These are phyloP conservation scores for Cercospora nicotianae DNA, from an alignment of 2,329 filamentous ascomycete genomes.

Conservation along the genomic window DNA sequence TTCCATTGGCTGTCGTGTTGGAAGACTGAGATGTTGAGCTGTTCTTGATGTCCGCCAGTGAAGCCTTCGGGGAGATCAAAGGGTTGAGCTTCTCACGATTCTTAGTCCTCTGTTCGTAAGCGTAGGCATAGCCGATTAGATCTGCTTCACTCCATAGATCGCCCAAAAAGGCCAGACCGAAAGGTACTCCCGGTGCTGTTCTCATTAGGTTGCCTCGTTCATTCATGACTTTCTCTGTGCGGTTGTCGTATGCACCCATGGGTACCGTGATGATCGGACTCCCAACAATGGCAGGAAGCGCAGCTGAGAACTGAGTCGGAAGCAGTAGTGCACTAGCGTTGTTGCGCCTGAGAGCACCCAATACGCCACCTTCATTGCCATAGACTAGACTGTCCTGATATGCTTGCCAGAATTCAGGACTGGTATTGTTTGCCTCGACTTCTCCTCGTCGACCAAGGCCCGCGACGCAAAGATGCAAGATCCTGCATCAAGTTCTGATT, in stretches of 20 bases:
- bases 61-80: not conserved
- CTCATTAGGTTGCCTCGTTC: not conserved
- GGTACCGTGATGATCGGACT: slow-evolving; percentile 12
- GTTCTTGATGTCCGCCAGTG: not conserved
- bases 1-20: not conserved
- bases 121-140: slow-evolving; percentile 10
- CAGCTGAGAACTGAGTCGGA: slow-evolving; percentile 4
- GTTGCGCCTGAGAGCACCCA: slow-evolving; percentile 9
- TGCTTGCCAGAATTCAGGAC: slow-evolving; percentile 3
- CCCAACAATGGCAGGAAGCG: slow-evolving; percentile 2
- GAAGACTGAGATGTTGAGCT: not conserved
- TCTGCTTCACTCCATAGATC: slow-evolving; percentile 12
- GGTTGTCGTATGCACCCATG: slow-evolving; percentile 11
- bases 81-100: slow-evolving; percentile 1
- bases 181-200: slow-evolving; percentile 4
- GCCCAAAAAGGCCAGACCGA: slow-evolving; percentile 11
- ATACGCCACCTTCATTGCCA: slow-evolving; percentile 7
- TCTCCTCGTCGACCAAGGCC: slow-evolving; percentile 62
- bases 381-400: slow-evolving; percentile 6
- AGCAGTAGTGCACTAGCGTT: slow-evolving; percentile 9
- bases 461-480: slow-evolving; percentile 35
- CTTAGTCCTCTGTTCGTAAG: slow-evolving; percentile 13
- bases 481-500: slow-evolving; percentile 27
- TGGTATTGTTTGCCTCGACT: slow-evolving; percentile 55
- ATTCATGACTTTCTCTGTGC: not conserved